Base-by-base conservation (phyloP, 306 rosid species). In the Quercus aquifolioides region DNA sequence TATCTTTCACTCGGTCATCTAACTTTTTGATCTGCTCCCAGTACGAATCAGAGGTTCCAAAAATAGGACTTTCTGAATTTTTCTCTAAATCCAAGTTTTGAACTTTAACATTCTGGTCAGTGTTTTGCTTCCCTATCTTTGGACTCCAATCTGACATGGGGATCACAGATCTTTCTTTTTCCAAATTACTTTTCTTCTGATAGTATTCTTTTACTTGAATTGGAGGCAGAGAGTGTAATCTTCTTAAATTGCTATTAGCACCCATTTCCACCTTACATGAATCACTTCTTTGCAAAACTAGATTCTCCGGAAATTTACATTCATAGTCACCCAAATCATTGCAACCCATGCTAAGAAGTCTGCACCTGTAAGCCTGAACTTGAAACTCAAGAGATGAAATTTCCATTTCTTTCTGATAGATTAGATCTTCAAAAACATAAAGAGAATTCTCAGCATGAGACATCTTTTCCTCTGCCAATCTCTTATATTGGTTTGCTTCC, bases 401-500 rank as follows among this genome's bases (percentile, higher is more conserved):
- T 80, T 93, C 98, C 96, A 90, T 89, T 41, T 96, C 99, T 77
- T 91, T 93, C 84, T 93, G 90, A 83, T 87, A 82, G 64, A 93
- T 88, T 20, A 91, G 78, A 70, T 90, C 99, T 79, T 96, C 98
- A 43, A 88, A 87, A 28, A 88, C 57, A 23, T 82, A 92, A 19
- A 96, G 92, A 70, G 92, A 83, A 28, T 87, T 89, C 89, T 93
- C 94, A n/a, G 90, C 90, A 73, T 93, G 95, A 64, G 77, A 89
- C 15, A 95, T 91, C 85, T 96, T 91, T 70, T 93, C 99, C 90
- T 96, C 99, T 2, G 97, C 88, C 90, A 93, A 73, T 88, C 96
- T 96, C 87, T 89, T 94, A 77, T 91, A 96, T 25, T 96, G 99
- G 76, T 79, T 91, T 5, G 98, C 92, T 79, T 93, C 99, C 99